Base-by-base conservation (phyloP, 495 filamentous ascomycete species). In the Pseudoneurospora amorphoporcata region DNA sequence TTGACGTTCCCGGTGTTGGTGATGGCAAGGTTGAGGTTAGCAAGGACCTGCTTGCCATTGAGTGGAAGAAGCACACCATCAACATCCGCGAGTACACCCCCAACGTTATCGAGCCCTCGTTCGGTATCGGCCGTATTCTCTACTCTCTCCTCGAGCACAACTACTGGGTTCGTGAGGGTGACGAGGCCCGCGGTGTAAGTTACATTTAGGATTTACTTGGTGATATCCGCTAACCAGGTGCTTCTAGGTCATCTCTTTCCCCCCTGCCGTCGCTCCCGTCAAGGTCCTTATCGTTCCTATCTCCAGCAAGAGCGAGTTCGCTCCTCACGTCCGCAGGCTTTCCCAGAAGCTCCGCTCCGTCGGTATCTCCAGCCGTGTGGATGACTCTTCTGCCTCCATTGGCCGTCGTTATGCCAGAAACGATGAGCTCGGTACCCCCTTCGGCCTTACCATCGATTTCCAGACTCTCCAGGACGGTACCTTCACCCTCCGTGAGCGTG, bases 81-180 rank as follows among this genome's bases (percentile, higher is more conserved):
- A 88, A 92, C 77, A 82, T 88, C 72, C 85, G 92, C 73, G 91
- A 94, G 78, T 94, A 91, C 82, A 93, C 88, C 2, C 92, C 92
- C 38, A 94, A 93, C 75, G 91, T 95, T 38, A 94, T 95, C 72
- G 92, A 95, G 82, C 92, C 92, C 1, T 94, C 92, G 9, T 95
- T 95, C 77, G 92, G 92, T 82, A 92, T 95, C 75, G 92, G 92
- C 68, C 87, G 92, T 69, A 93, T 94, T 43, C 79, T 94, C 68
- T 94, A 93, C 83, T 88, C 88, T 74, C 81, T 94, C 76, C 88
- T 93, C 70, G 92, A 95, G 82, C 92, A 95, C 79, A 86, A 85
- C 75, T 94, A 91, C 85, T 95, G 91, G 92, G 88, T 86, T 45
- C 86, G 91, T 16, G 90, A 86, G 71, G 88, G 84, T 68, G 91